Conservation (phyloP, 1,284 basidiomycete genomes). For the Pascua guehoae region DNA sequence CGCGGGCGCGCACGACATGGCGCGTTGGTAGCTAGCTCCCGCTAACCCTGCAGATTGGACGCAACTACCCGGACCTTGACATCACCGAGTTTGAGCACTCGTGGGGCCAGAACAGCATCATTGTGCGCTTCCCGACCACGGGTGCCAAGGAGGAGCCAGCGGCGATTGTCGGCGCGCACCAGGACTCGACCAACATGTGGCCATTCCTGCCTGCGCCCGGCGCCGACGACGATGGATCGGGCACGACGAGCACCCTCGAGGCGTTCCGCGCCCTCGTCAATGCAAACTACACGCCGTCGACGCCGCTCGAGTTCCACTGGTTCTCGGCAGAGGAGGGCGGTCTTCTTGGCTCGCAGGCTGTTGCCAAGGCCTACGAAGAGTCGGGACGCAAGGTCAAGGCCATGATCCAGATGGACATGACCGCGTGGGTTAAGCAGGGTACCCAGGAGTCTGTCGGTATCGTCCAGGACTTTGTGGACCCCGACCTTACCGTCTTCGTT, state of each 20-base stretch:
- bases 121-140: conserved; percentile 54
- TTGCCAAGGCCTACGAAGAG: conserved; percentile 72
- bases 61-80: conserved; percentile 61
- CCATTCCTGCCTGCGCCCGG: conserved; percentile 79
- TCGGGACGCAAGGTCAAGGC: conserved; percentile 67
- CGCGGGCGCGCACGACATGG: too few relatives aligned
- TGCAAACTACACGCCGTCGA: conserved; percentile 69
- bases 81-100: conserved; percentile 77
- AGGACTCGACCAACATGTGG: conserved; percentile 84
- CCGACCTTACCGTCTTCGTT: conserved; percentile 68
- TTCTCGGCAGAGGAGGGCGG: conserved; percentile 93
- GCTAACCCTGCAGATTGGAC: conserved; percentile 55
- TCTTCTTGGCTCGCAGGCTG: conserved; percentile 88
- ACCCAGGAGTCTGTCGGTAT: conserved; percentile 84
- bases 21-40: too few relatives aligned
- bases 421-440: conserved; percentile 87
- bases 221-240: conserved; percentile 82
- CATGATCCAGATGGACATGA: conserved; percentile 87
- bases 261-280: conserved; percentile 76
- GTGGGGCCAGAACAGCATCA: conserved; percentile 91
- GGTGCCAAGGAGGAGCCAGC: conserved; percentile 47
- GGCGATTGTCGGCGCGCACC: conserved; percentile 74
- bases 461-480: conserved; percentile 81
- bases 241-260: conserved; percentile 87
- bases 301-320: conserved; percentile 89